Base-by-base conservation (phyloP, 164 flowering plant genomes). In the Nymphaea colorata region DNA sequence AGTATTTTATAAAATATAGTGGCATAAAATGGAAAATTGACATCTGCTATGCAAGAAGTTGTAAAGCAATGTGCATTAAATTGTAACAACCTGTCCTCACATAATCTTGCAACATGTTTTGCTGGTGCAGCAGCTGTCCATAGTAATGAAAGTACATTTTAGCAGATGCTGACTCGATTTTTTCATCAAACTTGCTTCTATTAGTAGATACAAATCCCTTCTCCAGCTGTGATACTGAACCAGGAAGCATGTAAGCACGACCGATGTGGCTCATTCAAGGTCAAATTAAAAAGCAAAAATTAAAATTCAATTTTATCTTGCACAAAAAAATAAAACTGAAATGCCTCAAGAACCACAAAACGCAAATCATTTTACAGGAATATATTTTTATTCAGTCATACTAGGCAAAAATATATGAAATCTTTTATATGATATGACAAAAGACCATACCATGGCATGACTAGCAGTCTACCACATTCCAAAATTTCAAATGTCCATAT, bases 121-220 rank as follows among this genome's bases (percentile, higher is more conserved):
- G 98, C 80, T 95, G 99, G 74, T 92, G 99, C 60, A 92, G 81
- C 51, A 95, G 78, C 66, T 95, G 99, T 6, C 98, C 97, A 75
- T 95, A 95, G 74, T 92, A 95, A 81, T 95, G 98, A 71, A 95
- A 95, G 74, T 95, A 95, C 97, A 95, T 92, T 78, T 95, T 95
- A 18, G 99, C 94, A 76, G 98, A 95, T 60, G 99, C 80, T 69
- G 91, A 76, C 72, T 95, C 99, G 66, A 89, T 93, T 78, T 95
- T 95, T 41, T 82, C 80, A 81, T 95, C 99, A 72, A 95, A 95
- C 80, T 90, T 95, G 89, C 88, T 86, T 73, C 72, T 80, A 47
- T 79, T 71, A 73, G 77, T 64, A 66, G 80, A 73, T 43, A 81
- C 71, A 12, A 71, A 71, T 79, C 91, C 96, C 82, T 92, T 92